A percentile compares a stretch with the other conserved stretches of the same genome.
These are phyloP conservation scores for Chaetomiaceae sp. DNA, from an alignment of 2,329 filamentous ascomycete species.

Conservation along the genomic window DNA sequence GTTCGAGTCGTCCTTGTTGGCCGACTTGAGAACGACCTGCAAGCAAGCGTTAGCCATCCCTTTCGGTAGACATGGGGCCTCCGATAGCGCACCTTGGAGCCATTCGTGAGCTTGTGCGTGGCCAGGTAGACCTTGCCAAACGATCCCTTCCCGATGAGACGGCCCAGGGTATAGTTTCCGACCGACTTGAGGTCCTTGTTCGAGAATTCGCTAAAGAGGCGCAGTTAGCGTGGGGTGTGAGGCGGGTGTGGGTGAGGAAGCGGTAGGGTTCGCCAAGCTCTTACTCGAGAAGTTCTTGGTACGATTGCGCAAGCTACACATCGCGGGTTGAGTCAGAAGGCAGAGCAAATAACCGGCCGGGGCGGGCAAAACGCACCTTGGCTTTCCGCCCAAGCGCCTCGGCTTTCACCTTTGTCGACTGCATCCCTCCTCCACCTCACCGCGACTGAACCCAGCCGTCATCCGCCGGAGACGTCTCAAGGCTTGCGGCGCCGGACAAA, in stretches of 20 bases:
- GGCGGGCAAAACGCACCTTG: constrained; percentile 43
- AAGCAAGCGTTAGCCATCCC: background rate
- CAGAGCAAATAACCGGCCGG: background rate
- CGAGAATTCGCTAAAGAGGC: constrained; percentile 74
- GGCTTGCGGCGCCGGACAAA: too few species aligned
- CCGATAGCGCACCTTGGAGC: constrained; percentile 81
- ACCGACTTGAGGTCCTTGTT: constrained; percentile 86
- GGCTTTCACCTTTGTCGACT: constrained; percentile 51
- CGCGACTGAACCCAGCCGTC: constrained; percentile 22
- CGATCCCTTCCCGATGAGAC: constrained; percentile 92
- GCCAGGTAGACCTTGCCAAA: constrained; percentile 98
- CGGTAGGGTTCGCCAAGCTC: too few species aligned
- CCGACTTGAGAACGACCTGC: constrained; percentile 96
- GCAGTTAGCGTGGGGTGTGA: constrained; percentile 13
- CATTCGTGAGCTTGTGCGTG: constrained; percentile 95
- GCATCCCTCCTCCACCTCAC: constrained; percentile 43
- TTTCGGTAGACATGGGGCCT: too few species aligned
- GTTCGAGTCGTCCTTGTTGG: constrained; percentile 92
- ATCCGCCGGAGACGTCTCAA: constrained; percentile 15
- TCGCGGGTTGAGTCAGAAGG: background rate
- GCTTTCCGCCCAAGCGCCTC: constrained; percentile 58
- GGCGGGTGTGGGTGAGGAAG: constrained; percentile 1
- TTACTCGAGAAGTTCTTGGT: constrained; percentile 92
- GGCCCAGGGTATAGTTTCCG: constrained; percentile 89
- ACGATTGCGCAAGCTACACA: constrained; percentile 83